Base-by-base conservation (phyloP, 805 yeast species). In the Ogataea pini region DNA sequence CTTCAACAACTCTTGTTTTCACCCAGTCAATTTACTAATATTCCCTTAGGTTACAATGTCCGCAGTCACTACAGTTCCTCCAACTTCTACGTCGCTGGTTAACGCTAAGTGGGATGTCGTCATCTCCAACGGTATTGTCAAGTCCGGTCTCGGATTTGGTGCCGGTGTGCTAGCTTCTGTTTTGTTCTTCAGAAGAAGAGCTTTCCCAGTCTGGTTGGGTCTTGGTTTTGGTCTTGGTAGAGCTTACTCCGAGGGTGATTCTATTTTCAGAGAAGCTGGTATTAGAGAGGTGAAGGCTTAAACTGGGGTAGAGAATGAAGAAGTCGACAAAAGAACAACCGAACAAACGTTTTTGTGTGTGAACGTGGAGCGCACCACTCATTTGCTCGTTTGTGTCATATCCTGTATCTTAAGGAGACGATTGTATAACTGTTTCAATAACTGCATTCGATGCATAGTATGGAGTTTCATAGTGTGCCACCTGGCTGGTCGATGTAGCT, bases 171-270 rank as follows among this genome's bases (percentile, higher is more conserved):
- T 92, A 50, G 87, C 95, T 38, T 89, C 97, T 7, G 95, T 91
- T 37, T 71, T 94, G 51, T 72, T 94, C 49, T 94, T 94, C 77
- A 89, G 79, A 70, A 88, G 98, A 77, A 84, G 98, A 72, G 79
- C 96, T 8, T 94, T 90, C 83, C 99, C 99, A 47, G 98, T 92
- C 36, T 91, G 97, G 96, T 72, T 92, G 53, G 99, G 99, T 57
- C 73, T 90, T 56, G 99, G 99, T 32, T 92, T 94, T 63, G 99
- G 99, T 58, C 79, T 91, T 54, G 99, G 99, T 57, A 86, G 97
- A 76, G 97, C 97, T 46, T 94, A 90, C 72, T 83, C 98, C 52
- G 99, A 94, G 75, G 99, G 98, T 52, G 98, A 94, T 65, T 95
- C 97, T 52, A 86, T 91, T 48, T 92, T 94, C 80, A 85, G 97